These are phyloP conservation scores for Globisporangium yorkense DNA, from an alignment of 352 stramenopile genomes.

Conservation along the genomic window DNA sequence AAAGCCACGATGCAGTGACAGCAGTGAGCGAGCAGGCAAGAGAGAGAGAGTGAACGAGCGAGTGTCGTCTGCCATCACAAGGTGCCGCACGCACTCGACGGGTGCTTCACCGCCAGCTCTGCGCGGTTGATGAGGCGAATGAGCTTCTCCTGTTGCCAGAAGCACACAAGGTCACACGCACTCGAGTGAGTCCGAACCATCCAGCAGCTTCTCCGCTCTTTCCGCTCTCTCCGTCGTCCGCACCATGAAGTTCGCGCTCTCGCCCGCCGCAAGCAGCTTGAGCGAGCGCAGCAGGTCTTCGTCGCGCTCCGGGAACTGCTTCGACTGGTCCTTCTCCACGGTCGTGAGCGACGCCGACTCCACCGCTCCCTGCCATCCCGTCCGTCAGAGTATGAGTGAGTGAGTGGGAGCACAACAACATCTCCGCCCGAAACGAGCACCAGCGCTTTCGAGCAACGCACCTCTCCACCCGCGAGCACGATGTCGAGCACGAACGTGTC, in stretches of 20 bases:
- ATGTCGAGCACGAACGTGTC: slow-evolving; percentile 88
- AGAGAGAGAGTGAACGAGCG: neutral
- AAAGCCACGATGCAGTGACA: neutral
- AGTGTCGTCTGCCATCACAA: neutral
- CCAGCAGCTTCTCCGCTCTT: neutral
- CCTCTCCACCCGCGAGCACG: slow-evolving; percentile 59
- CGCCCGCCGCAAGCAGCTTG: slow-evolving; percentile 60
- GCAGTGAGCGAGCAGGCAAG: neutral
- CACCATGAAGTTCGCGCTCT: slow-evolving; percentile 75
- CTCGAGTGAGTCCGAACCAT: neutral
- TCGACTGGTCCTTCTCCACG: slow-evolving; percentile 81
- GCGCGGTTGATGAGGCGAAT: slow-evolving; percentile 79
- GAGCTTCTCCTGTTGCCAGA: slow-evolving; percentile 62
- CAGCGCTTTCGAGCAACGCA: slow-evolving; percentile 8
- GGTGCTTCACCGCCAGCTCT: slow-evolving; percentile 76
- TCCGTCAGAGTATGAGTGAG: neutral
- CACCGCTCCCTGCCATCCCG: slow-evolving; percentile 28
- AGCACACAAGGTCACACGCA: neutral
- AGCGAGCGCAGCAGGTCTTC: slow-evolving; percentile 69
- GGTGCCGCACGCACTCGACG: slow-evolving; percentile 30
- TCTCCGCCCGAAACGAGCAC: too few relatives aligned
- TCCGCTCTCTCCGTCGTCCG: neutral
- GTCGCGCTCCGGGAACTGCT: slow-evolving; percentile 80
- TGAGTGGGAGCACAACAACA: too few relatives aligned
- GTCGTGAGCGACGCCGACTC: slow-evolving; percentile 81